phyloP scores from a whole-genome alignment of 2,329 filamentous ascomycete species.

The Scedosporium aurantiacum region DNA sequence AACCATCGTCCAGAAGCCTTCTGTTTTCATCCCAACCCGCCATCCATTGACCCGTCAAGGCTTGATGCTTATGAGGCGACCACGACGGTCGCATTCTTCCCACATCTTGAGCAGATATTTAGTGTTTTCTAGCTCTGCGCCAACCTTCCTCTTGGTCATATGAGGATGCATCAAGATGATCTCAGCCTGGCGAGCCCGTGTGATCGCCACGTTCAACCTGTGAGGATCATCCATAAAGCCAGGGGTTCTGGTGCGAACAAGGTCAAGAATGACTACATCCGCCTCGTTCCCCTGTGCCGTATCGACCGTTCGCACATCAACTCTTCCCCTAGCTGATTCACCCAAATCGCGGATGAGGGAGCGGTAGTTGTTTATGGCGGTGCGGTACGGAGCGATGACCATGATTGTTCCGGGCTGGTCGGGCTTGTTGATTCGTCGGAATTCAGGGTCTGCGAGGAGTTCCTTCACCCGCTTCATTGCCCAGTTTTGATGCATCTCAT shows the following conservation, averaged over 20 bases:
- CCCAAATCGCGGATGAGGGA: constrained; percentile 18
- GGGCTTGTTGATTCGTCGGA: constrained; percentile 18
- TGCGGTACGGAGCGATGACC: constrained; percentile 32
- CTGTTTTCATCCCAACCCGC: background rate
- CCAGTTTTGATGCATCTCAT: constrained; percentile 26
- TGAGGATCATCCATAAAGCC: constrained; percentile 32
- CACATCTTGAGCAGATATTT: background rate
- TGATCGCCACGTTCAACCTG: constrained; percentile 34
- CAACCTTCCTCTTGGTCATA: constrained; percentile 17
- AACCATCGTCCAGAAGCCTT: background rate
- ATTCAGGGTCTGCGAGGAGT: constrained; percentile 20
- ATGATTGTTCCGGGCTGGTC: constrained; percentile 25
- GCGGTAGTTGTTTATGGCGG: constrained; percentile 24
- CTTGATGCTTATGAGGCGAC: background rate
- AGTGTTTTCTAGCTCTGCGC: background rate
- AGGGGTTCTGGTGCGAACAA: constrained; percentile 27
- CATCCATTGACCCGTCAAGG: background rate
- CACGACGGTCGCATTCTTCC: background rate
- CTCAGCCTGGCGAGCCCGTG: constrained; percentile 32
- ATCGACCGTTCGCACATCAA: constrained; percentile 32
- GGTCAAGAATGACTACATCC: constrained; percentile 35
- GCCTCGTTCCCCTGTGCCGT: constrained; percentile 36
- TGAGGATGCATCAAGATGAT: constrained; percentile 31
- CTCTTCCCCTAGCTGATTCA: constrained; percentile 16
- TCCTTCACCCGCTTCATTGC: constrained; percentile 20